phyloP scores from a whole-genome alignment of 2,329 filamentous ascomycete genomes.

The Colletotrichum sp. region DNA sequence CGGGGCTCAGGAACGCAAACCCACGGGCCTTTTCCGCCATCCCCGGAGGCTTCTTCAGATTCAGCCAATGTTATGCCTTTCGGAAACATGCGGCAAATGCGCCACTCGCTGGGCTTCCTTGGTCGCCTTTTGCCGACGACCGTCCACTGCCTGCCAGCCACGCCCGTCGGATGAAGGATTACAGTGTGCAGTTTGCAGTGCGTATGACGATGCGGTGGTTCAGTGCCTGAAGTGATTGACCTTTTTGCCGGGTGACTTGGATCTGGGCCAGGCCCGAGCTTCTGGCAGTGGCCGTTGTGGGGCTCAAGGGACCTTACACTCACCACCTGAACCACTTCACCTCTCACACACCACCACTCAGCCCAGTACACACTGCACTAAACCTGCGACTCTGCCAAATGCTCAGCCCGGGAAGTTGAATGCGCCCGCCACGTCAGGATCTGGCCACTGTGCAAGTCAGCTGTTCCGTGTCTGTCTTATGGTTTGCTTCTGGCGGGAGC shows the following conservation, averaged over 20 bases:
- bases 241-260: not conserved
- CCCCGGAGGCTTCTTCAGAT: not conserved
- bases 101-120: not conserved
- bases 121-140: not conserved
- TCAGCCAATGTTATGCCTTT: not conserved
- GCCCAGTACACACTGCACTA: not conserved
- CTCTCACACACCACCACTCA: not conserved
- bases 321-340: not conserved
- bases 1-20: not conserved
- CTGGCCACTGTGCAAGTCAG: not conserved
- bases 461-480: not conserved
- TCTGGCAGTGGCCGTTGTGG: constrained; percentile 15
- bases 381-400: not conserved
- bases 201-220: not conserved
- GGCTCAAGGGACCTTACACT: constrained; percentile 16
- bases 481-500: not conserved
- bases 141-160: not conserved
- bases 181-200: not conserved
- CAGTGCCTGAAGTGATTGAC: not conserved
- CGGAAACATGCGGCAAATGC: not conserved
- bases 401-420: not conserved
- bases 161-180: not conserved
- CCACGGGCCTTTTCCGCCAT: not conserved
- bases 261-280: not conserved
- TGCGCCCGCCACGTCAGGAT: constrained; percentile 22